Conservation (phyloP, 2,329 filamentous ascomycete species). For the Phaeoacremonium minimum region DNA sequence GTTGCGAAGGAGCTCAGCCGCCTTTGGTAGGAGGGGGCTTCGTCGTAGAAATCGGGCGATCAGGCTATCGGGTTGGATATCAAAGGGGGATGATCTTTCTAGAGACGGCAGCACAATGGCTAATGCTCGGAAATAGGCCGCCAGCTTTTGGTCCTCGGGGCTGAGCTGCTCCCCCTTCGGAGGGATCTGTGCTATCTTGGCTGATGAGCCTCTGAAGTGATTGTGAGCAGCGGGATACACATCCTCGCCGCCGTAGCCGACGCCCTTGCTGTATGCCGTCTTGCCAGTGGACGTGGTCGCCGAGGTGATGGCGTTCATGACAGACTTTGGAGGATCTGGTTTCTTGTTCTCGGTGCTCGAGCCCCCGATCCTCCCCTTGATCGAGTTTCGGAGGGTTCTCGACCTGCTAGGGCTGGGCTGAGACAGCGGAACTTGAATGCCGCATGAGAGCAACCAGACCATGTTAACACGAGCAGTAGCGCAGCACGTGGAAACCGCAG, state of each 20-base stretch:
- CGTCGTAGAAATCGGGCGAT: constrained; percentile 10
- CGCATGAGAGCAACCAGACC: neutral
- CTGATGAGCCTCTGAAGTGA: neutral
- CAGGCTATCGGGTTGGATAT: constrained; percentile 1
- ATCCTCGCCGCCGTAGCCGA: neutral
- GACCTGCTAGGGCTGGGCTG: neutral
- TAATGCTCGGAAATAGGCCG: constrained; percentile 10
- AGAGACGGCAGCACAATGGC: constrained; percentile 5
- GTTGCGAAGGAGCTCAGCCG: constrained; percentile 16
- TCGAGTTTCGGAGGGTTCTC: neutral
- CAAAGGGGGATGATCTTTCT: neutral
- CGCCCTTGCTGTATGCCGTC: neutral
- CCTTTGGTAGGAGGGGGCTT: constrained; percentile 18
- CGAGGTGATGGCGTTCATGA: neutral
- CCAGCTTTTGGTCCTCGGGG: neutral
- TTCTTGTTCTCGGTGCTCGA: neutral
- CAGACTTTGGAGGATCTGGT: neutral
- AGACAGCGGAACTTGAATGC: neutral
- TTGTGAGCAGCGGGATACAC: neutral
- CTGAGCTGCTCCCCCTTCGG: neutral
- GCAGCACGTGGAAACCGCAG: neutral
- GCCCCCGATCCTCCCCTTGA: neutral
- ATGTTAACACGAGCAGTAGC: neutral
- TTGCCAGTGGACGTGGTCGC: too few species aligned
- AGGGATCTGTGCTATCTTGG: neutral